Evolutionary conservation across 225 moss, liverwort and hornwort genomes (phyloP).

Genomic region (Takakia lepidozioides): DNA sequence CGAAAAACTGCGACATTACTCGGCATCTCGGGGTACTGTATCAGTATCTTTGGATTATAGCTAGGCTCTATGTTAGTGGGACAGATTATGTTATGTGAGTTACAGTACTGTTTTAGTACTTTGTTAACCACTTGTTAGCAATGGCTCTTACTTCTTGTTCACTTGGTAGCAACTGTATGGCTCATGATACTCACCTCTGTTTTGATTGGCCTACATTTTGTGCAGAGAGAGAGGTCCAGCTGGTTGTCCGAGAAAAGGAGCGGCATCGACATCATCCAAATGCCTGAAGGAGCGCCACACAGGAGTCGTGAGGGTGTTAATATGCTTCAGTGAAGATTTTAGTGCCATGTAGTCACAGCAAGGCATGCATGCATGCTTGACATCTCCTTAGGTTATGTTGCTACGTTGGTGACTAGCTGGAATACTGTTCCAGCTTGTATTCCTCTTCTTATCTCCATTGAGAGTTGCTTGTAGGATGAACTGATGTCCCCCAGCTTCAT

Average conservation of each 20-base stretch:
- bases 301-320: slow-evolving; percentile 26
- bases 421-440: slow-evolving; percentile 45
- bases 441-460: slow-evolving; percentile 64
- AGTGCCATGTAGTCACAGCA: slow-evolving; percentile 40
- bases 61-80: no score
- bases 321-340: slow-evolving; percentile 39
- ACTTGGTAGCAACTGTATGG: no score
- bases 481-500: slow-evolving; percentile 75
- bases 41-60: neutral
- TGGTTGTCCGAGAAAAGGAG: slow-evolving; percentile 46
- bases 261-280: slow-evolving; percentile 70
- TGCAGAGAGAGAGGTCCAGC: slow-evolving; percentile 69
- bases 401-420: slow-evolving; percentile 57
- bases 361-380: slow-evolving; percentile 59
- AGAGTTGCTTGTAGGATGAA: slow-evolving; percentile 83
- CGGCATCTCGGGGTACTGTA: slow-evolving; percentile 58
- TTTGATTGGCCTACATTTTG: neutral
- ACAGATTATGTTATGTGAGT: no score
- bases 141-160: no score
- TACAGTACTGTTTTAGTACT: no score
- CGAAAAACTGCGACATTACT: slow-evolving; percentile 63
- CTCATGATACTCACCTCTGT: neutral
- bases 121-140: no score
- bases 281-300: slow-evolving; percentile 40
- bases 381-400: slow-evolving; percentile 41